Conservation (phyloP, 805 yeast species). For the Kodamaea leandrae region DNA sequence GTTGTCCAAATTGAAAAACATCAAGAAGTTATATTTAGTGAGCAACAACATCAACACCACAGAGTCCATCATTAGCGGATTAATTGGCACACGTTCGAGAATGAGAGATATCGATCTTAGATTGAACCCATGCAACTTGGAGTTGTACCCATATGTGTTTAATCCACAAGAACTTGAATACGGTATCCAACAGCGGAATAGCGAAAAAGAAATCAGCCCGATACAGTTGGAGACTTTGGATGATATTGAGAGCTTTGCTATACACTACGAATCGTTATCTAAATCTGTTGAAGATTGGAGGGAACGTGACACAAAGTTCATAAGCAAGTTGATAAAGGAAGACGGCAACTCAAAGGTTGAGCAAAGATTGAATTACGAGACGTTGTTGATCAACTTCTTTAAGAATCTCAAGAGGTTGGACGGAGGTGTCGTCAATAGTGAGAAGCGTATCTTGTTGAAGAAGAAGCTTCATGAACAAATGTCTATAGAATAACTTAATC, state of each 20-base stretch:
- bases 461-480: constrained; percentile 9
- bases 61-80: constrained; percentile 30
- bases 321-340: constrained; percentile 21
- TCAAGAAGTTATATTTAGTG: constrained; percentile 41
- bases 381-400: constrained; percentile 35
- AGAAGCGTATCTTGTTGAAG: constrained; percentile 12
- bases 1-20: constrained; percentile 30
- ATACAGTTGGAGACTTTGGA: constrained; percentile 47
- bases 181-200: constrained; percentile 8
- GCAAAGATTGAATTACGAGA: constrained; percentile 33
- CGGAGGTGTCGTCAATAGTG: constrained; percentile 27
- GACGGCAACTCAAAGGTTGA: constrained; percentile 18
- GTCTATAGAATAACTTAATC: neutral
- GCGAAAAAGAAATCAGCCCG: constrained; percentile 24
- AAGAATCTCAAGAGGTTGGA: constrained; percentile 33
- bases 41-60: constrained; percentile 44
- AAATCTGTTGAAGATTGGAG: constrained; percentile 41
- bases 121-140: constrained; percentile 47
- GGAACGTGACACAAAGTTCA: constrained; percentile 33
- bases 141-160: constrained; percentile 53
- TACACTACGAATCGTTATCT: constrained; percentile 43
- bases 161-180: constrained; percentile 41
- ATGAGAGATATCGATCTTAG: constrained; percentile 46
- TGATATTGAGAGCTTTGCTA: constrained; percentile 51
- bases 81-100: constrained; percentile 28